phyloP scores from a whole-genome alignment of 208 protist species.

The Polymyxa betae region DNA sequence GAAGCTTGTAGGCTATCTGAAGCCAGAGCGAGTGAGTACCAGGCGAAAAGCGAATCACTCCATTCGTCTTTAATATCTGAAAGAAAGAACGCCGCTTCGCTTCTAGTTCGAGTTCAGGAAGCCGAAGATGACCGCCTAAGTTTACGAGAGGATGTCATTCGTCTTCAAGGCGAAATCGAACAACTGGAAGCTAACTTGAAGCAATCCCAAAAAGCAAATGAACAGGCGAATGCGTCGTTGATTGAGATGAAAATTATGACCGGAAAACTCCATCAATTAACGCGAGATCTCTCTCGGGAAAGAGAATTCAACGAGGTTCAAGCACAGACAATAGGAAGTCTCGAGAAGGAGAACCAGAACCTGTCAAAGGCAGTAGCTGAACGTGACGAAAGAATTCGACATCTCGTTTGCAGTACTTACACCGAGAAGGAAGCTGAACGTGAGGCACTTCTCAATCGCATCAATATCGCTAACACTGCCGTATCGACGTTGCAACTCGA shows the following conservation, averaged over 20 bases:
- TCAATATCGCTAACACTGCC: conserved; percentile 1
- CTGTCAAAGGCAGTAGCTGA: neutral
- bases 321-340: neutral
- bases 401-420: neutral
- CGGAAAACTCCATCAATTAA: neutral
- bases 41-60: conserved; percentile 13
- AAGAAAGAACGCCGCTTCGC: neutral
- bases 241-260: neutral
- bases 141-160: neutral
- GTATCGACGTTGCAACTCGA: conserved; percentile 37
- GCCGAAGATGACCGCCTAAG: neutral
- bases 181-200: neutral
- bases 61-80: neutral
- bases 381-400: conserved; percentile 2
- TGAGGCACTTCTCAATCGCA: neutral
- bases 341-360: neutral
- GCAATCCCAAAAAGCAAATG: neutral
- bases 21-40: conserved; percentile 20
- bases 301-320: neutral
- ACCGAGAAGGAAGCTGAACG: neutral
- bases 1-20: conserved; percentile 3
- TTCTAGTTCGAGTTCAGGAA: neutral
- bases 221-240: neutral
- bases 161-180: neutral
- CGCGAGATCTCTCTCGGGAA: neutral